Evolutionary conservation across 805 yeast genomes (phyloP).

Genomic region (Wickerhamomyces chaumierensis): DNA sequence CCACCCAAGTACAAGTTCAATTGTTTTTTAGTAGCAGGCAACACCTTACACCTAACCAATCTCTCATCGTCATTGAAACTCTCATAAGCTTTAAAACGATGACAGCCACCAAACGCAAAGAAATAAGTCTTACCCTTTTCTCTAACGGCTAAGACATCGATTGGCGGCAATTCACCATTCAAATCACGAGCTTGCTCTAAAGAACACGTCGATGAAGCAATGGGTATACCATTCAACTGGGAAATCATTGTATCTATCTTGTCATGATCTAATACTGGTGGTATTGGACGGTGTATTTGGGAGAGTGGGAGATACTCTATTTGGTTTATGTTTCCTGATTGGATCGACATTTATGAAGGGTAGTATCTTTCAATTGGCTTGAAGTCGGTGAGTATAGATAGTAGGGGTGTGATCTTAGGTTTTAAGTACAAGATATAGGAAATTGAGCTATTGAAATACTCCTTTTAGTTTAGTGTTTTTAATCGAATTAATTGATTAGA

Average conservation of each 20-base stretch:
- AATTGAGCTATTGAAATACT: too few relatives aligned
- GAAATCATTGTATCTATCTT: slow-evolving; percentile 76
- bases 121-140: slow-evolving; percentile 51
- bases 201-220: slow-evolving; percentile 51
- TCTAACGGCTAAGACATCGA: slow-evolving; percentile 63
- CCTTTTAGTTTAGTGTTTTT: too few relatives aligned
- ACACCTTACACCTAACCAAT: slow-evolving; percentile 55
- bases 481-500: too few relatives aligned
- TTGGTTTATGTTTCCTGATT: slow-evolving; percentile 42
- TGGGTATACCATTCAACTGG: slow-evolving; percentile 53
- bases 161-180: slow-evolving; percentile 65
- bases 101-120: slow-evolving; percentile 89
- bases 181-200: slow-evolving; percentile 24
- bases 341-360: slow-evolving; percentile 69
- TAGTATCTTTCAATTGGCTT: too few relatives aligned
- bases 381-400: too few relatives aligned
- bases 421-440: too few relatives aligned
- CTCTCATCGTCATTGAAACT: slow-evolving; percentile 27
- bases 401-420: too few relatives aligned
- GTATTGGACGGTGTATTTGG: slow-evolving; percentile 69
- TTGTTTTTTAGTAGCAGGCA: slow-evolving; percentile 68
- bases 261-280: slow-evolving; percentile 66
- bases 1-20: slow-evolving; percentile 61
- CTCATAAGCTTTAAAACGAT: slow-evolving; percentile 81
- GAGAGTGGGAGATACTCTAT: slow-evolving; percentile 52